Conservation (phyloP, 805 yeast genomes). For the Candida cerambycidarum region DNA sequence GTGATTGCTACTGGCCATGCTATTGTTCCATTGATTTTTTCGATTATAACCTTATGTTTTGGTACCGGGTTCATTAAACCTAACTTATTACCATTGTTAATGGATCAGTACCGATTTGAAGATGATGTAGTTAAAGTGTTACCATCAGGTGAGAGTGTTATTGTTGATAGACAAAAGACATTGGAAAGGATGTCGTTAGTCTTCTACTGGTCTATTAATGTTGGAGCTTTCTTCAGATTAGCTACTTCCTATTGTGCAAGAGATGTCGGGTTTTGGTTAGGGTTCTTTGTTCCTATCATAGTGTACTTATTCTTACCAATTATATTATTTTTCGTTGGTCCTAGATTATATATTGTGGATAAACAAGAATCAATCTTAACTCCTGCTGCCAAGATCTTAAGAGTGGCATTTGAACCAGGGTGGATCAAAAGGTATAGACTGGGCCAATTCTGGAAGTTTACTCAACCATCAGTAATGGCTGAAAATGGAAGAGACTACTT, state of each 20-base stretch:
- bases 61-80: slow-evolving; percentile 59
- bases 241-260: slow-evolving; percentile 54
- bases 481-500: slow-evolving; percentile 41
- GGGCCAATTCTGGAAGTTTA: slow-evolving; percentile 49
- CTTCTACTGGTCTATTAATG: slow-evolving; percentile 56
- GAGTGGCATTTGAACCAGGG: slow-evolving; percentile 42
- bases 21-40: slow-evolving; percentile 42
- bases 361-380: slow-evolving; percentile 50
- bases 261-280: slow-evolving; percentile 55
- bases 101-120: slow-evolving; percentile 53
- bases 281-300: slow-evolving; percentile 47
- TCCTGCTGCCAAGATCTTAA: slow-evolving; percentile 41
- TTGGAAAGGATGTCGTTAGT: slow-evolving; percentile 44
- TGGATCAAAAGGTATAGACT: slow-evolving; percentile 41
- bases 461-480: slow-evolving; percentile 45
- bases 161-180: slow-evolving; percentile 48
- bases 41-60: slow-evolving; percentile 36
- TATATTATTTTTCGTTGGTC: slow-evolving; percentile 27
- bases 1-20: slow-evolving; percentile 37
- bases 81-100: slow-evolving; percentile 47
- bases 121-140: slow-evolving; percentile 58
- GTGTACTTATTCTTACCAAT: slow-evolving; percentile 32
- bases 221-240: slow-evolving; percentile 53
- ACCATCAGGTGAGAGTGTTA: slow-evolving; percentile 64
- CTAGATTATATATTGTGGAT: slow-evolving; percentile 27